phyloP scores from a whole-genome alignment of 305 asterid species.

The Fraxinus paxiana region DNA sequence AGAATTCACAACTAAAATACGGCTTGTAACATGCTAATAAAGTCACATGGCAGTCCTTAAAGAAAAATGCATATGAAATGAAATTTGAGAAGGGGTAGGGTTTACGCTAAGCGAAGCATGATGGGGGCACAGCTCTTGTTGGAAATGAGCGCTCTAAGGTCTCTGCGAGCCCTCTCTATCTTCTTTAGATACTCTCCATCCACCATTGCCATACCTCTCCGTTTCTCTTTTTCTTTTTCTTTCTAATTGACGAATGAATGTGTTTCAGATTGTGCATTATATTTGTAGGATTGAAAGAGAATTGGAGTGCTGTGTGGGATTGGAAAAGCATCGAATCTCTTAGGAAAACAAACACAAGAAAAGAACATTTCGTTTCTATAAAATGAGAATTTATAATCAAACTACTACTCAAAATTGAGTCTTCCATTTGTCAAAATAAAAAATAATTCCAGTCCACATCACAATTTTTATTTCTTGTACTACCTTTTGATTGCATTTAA shows the following conservation, averaged over 20 bases:
- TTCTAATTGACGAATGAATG: background rate
- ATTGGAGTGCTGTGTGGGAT: background rate
- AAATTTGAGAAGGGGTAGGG: background rate
- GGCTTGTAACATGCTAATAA: no score
- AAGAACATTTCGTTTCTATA: background rate
- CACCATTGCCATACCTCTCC: conserved; percentile 29
- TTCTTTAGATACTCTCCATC: conserved; percentile 59
- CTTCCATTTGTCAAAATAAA: background rate
- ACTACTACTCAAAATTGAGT: background rate
- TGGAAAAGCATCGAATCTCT: background rate
- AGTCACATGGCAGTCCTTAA: background rate
- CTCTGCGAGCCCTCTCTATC: conserved; percentile 59
- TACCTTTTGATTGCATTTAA: no score
- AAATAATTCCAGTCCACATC: background rate
- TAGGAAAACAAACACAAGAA: background rate
- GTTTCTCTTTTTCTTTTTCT: background rate
- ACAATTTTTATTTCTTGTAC: no score
- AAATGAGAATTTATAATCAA: background rate
- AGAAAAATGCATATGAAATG: background rate
- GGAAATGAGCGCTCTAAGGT: conserved; percentile 72
- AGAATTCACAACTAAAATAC: background rate
- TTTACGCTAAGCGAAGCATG: conserved; percentile 88
- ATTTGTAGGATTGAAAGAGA: background rate
- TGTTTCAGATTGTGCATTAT: background rate
- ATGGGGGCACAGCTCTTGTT: conserved; percentile 76